phyloP scores from a whole-genome alignment of 345 rosid species.

The Arabis alpina region DNA sequence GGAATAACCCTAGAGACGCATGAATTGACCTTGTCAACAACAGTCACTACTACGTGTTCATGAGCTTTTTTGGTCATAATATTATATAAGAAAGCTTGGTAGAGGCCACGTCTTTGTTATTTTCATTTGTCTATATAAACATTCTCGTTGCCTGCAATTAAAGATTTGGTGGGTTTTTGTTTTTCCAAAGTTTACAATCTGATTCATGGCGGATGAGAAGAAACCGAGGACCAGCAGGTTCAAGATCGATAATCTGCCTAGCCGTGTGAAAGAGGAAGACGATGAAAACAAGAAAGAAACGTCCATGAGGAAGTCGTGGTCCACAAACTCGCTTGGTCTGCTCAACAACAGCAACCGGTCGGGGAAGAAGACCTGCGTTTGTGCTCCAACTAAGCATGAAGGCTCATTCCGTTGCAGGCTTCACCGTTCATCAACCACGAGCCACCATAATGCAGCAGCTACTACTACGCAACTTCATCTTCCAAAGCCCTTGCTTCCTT shows the following conservation, averaged over 20 bases:
- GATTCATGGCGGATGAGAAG: conserved; percentile 34
- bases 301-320: conserved; percentile 46
- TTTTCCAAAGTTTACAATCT: background rate
- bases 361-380: conserved; percentile 38
- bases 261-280: conserved; percentile 28
- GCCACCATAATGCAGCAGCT: conserved; percentile 28
- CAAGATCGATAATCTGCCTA: conserved; percentile 35
- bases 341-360: conserved; percentile 29
- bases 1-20: conserved; percentile 24
- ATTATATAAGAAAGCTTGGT: conserved; percentile 24
- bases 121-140: conserved; percentile 14
- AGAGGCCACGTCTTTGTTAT: conserved; percentile 40
- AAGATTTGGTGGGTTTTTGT: conserved; percentile 19
- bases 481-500: conserved; percentile 35
- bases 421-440: conserved; percentile 39
- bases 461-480: conserved; percentile 32
- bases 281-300: conserved; percentile 13
- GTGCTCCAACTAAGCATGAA: conserved; percentile 42
- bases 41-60: conserved; percentile 28
- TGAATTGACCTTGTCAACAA: conserved; percentile 34
- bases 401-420: conserved; percentile 45
- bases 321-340: conserved; percentile 40
- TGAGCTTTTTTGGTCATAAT: background rate
- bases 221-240: conserved; percentile 27
- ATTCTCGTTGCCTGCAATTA: conserved; percentile 2